Conservation (phyloP, 306 rosid genomes). For the Fragaria vesca region DNA sequence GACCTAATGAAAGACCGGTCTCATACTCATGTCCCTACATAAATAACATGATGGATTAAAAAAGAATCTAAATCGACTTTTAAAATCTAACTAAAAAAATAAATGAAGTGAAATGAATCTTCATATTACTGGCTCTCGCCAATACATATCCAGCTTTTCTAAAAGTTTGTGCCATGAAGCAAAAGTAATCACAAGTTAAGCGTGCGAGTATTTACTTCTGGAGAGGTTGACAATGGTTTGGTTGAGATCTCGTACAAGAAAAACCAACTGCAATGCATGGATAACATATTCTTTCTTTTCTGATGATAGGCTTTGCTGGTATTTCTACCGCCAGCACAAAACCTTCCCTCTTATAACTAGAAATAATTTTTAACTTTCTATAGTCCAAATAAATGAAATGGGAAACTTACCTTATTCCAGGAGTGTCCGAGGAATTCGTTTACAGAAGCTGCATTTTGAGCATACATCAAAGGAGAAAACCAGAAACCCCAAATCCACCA, state of each 20-base stretch:
- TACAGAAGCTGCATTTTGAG: slow-evolving; percentile 88
- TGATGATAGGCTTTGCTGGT: too few relatives aligned
- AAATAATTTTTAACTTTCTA: background rate
- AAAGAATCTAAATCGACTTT: slow-evolving; percentile 12
- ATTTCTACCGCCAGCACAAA: background rate
- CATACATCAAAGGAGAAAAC: slow-evolving; percentile 98
- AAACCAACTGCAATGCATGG: background rate
- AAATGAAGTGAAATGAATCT: background rate
- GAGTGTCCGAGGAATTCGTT: slow-evolving; percentile 97
- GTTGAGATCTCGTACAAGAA: background rate
- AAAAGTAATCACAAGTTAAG: background rate
- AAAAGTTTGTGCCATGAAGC: background rate
- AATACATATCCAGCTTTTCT: background rate
- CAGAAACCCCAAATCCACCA: slow-evolving; percentile 99
- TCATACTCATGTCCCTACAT: slow-evolving; percentile 54
- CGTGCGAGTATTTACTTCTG: background rate
- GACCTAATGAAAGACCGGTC: slow-evolving; percentile 58
- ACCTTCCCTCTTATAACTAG: background rate
- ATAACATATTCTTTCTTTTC: background rate
- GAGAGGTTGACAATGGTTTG: background rate
- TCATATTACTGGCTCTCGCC: background rate
- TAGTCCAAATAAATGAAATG: background rate
- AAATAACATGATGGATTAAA: slow-evolving; percentile 12
- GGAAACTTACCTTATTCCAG: slow-evolving; percentile 74
- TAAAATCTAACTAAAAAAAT: background rate